Base-by-base conservation (phyloP, 176 grass and related monocot genomes). In the Musa schizocarpa region DNA sequence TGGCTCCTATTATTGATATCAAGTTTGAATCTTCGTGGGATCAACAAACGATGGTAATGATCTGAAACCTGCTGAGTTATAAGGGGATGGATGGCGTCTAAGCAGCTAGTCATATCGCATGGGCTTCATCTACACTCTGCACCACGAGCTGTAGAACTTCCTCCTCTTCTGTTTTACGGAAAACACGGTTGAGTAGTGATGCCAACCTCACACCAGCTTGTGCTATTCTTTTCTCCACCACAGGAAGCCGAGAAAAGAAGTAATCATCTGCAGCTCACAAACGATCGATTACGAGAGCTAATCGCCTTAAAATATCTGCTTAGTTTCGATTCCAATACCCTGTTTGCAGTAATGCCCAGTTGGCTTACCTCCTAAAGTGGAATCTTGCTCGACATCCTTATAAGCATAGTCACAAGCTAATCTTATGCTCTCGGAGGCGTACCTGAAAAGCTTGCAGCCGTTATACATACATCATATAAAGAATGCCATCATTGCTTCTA, bases 121-220 rank as follows among this genome's bases (percentile, higher is more conserved):
- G 22, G 3, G 26, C 7, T 12, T 25, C 3, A 26, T 12, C 23
- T 2, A 13, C 3, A 11, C 23, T 65, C 23, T 65, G 22, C 9
- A 11, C 23, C 20, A 27, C 10, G 0, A 12, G 23, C 63, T 65
- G 9, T 12, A 65, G 63, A 12, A 25, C 50, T 49, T 69, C 67
- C 16, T 50, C 19, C 14, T 19, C 52, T 9, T 17, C 48, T 21
- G 1, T 26, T 11, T 11, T 71, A 17, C 19, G 16, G 72, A 99
- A 99, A 80, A 99, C 91, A 6, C 73, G 27, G 72, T 99, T 99
- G 24, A 99, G 88, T 69, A 94, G 83, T 71, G 82, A 14, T 13
- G 95, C 90, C 62, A 99, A 62, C 72, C 95, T 93, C 75, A 99
- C 63, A 52, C 95, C 88, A 5, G 74, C 90, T 82, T 99, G 91